These are phyloP conservation scores for Tricholoma terreum DNA, from an alignment of 768 basidiomycete genomes.

Conservation along the genomic window DNA sequence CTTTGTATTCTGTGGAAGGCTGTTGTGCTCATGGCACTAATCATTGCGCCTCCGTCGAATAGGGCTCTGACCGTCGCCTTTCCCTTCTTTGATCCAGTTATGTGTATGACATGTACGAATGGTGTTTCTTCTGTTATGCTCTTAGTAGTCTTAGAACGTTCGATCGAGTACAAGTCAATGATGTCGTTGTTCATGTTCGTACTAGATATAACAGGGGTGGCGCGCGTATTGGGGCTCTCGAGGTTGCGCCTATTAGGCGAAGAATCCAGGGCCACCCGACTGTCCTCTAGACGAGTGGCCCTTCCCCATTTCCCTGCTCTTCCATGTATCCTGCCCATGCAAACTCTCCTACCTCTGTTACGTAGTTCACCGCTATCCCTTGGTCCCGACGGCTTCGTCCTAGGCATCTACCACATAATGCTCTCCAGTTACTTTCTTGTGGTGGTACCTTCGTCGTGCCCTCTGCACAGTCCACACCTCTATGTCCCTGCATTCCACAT, in stretches of 20 bases:
- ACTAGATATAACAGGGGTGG: no score
- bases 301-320: no score
- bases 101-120: slow-evolving; percentile 19
- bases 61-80: slow-evolving; percentile 12
- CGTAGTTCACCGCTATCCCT: no score
- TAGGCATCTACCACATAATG: not conserved
- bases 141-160: no score
- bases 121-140: slow-evolving; percentile 6
- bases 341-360: not conserved
- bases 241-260: no score
- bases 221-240: no score
- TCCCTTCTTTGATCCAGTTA: slow-evolving; percentile 14
- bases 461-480: not conserved
- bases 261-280: no score
- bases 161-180: no score
- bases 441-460: not conserved
- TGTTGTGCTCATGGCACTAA: slow-evolving; percentile 20
- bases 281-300: no score
- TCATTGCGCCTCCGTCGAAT: slow-evolving; percentile 31
- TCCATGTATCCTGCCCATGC: no score
- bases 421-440: not conserved
- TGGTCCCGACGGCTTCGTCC: no score
- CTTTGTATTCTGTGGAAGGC: slow-evolving; percentile 13
- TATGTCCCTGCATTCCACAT: not conserved
- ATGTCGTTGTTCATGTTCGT: no score